A percentile compares a stretch with the other conserved stretches of the same genome.
These are phyloP conservation scores for Talaromyces wortmannii DNA, from an alignment of 495 filamentous ascomycete species.

Conservation along the genomic window DNA sequence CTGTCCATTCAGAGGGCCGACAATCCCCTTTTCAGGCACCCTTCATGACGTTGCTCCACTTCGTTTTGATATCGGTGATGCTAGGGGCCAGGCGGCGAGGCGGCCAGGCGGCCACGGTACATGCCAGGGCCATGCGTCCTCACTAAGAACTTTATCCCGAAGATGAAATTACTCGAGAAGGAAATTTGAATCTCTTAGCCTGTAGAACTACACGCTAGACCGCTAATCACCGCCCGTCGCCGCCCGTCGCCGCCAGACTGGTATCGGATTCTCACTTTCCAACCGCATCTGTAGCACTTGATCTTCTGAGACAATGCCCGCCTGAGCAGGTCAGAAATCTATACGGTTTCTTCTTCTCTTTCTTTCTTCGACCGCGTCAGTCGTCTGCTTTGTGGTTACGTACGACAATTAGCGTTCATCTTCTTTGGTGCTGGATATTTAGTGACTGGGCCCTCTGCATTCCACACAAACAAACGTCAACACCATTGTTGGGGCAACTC, in stretches of 20 bases:
- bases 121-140: no score
- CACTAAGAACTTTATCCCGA: no score
- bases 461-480: background rate
- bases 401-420: slow-evolving; percentile 11
- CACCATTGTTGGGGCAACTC: background rate
- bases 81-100: no score
- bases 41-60: no score
- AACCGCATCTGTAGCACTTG: background rate
- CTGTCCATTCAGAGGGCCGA: no score
- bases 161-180: no score
- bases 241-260: background rate
- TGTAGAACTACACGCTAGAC: no score
- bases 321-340: background rate
- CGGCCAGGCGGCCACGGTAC: no score
- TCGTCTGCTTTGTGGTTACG: slow-evolving; percentile 12
- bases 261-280: background rate
- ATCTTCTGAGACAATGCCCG: background rate
- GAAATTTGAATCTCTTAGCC: no score
- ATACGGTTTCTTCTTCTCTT: slow-evolving; percentile 3
- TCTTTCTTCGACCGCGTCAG: slow-evolving; percentile 10
- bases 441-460: background rate
- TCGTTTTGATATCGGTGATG: no score
- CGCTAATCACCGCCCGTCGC: no score
- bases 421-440: background rate
- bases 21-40: no score